Evolutionary conservation across 2,329 filamentous ascomycete species (phyloP), one percentile per base, ranked within the genome.

Genomic region (Cladophialophora bantiana): DNA sequence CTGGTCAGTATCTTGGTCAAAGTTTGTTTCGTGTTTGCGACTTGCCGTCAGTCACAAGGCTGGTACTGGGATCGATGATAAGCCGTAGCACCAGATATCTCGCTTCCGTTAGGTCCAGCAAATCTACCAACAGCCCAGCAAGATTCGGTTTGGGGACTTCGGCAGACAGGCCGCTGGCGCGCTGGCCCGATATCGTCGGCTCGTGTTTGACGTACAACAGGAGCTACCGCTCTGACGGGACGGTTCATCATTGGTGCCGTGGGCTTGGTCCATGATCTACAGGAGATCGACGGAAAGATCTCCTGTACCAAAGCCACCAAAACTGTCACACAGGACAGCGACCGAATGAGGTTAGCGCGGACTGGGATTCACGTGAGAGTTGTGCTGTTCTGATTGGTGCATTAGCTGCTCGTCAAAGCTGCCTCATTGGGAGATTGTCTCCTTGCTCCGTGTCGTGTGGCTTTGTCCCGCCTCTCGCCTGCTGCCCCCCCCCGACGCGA

Each of bases 401-500:
- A 31, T 9, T 18, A 9, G 31, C 53, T n/a, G 31, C 31, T 35
- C 55, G 55, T 31, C 55, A 50, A n/a, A 58, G 55, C 31, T 58
- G 35, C 55, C 55, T 13, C 3, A 12, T 15, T n/a, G n/a, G 48
- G 32, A 31, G 2, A 15, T 26, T 12, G 36, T 40, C 20, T 52
- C 26, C 2, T 52, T 15, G 9, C 13, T 26, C 12, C 6, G 48
- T 15, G 2, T 31, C 35, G 55, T 26, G n/a, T 58, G 32, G 7
- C 20, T 58, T 36, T 40, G 55, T 36, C 55, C 55, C 55, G 36
- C 34, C 52, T 9, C 48, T 52, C 35, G 55, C 34, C 26, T 26
- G 26, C 26, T 26, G 26, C 26, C 26, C 26, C 3, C 48, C 59
- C 59, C 52, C 59, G 42, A 59, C 57, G 57, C 59, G 59, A 40